These are phyloP conservation scores for Phytopythium kandeliae DNA, from an alignment of 352 stramenopile species.

Conservation along the genomic window DNA sequence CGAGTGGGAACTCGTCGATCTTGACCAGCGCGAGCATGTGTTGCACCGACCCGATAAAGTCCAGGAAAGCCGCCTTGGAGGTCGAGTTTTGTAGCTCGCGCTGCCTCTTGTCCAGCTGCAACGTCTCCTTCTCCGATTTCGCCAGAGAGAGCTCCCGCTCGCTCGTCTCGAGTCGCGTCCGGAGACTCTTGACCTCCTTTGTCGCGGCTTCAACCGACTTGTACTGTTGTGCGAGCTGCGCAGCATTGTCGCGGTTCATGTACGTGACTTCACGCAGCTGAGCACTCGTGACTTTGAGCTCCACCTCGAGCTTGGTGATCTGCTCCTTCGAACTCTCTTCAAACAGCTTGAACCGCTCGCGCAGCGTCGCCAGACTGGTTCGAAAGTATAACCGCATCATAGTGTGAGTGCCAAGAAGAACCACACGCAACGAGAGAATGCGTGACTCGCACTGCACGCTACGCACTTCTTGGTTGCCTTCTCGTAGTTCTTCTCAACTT, in stretches of 20 bases:
- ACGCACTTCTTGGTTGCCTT: constrained; percentile 68
- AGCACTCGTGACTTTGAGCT: constrained; percentile 64
- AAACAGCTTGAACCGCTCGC: constrained; percentile 73
- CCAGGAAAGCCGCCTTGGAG: constrained; percentile 40
- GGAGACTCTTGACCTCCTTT: constrained; percentile 42
- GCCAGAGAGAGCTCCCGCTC: constrained; percentile 36
- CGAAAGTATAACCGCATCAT: not conserved
- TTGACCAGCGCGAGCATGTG: constrained; percentile 71
- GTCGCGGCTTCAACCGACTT: constrained; percentile 44
- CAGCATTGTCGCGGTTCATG: constrained; percentile 64
- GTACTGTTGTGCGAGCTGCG: constrained; percentile 47
- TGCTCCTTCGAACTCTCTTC: constrained; percentile 73
- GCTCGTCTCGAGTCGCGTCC: constrained; percentile 27
- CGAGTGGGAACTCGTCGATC: constrained; percentile 65
- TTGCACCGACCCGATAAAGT: constrained; percentile 56
- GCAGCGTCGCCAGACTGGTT: constrained; percentile 47
- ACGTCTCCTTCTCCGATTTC: constrained; percentile 45
- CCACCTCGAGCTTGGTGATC: constrained; percentile 75
- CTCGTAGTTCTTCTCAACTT: constrained; percentile 73
- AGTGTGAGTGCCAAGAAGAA: not conserved
- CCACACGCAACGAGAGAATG: not conserved
- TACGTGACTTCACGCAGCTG: constrained; percentile 75
- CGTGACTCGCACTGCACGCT: no score
- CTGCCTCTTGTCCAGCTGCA: constrained; percentile 55
- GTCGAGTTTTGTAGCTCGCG: constrained; percentile 46